Base-by-base conservation (phyloP, 129 eudicot species). In the Mikania micrantha region DNA sequence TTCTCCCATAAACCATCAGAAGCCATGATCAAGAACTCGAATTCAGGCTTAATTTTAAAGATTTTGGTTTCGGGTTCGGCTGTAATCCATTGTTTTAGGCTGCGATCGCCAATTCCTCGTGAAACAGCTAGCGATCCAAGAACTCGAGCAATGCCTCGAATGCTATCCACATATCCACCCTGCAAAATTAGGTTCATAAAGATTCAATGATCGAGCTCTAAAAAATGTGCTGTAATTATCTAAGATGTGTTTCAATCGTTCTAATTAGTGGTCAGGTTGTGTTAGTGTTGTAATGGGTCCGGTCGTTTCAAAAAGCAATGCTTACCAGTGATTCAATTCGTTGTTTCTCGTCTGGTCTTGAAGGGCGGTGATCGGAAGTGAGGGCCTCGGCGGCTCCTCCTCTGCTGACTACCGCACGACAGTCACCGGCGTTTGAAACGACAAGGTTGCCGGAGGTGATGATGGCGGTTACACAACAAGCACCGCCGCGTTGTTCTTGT, bases 1-100 rank as follows among this genome's bases (percentile, higher is more conserved):
- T 87, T 90, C 54, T 94, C 97, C 99, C 99, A 94, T 60, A 94
- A 74, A 13, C 97, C 99, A 73, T 94, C 99, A 8, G 99, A 94
- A 70, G 99, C 97, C 73, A 90, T 88, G 77, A 94, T 80, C 64
- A 90, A 71, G 80, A 94, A 90, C 84, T 94, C 97, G 3, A 54
- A 69, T 52, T 85, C 91, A 0, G 81, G 87, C 41, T 64, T 40
- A 13, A 89, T 82, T 39, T 74, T 75, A 40, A 83, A 50, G 15
- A 83, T 16, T 53, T 71, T 79, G 0, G 95, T 94, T 72, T 90
- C 97, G 6, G 99, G 99, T 52, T 89, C 99, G 0, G 99, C 85
- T 20, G 74, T 83, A 0, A 90, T 86, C 99, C 99, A 94, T 73
- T 87, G 87, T 56, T 94, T 94, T 25, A 94, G 79, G 73, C 87